Evolutionary conservation across 805 yeast genomes (phyloP).

Genomic region (Yarrowia bubula): DNA sequence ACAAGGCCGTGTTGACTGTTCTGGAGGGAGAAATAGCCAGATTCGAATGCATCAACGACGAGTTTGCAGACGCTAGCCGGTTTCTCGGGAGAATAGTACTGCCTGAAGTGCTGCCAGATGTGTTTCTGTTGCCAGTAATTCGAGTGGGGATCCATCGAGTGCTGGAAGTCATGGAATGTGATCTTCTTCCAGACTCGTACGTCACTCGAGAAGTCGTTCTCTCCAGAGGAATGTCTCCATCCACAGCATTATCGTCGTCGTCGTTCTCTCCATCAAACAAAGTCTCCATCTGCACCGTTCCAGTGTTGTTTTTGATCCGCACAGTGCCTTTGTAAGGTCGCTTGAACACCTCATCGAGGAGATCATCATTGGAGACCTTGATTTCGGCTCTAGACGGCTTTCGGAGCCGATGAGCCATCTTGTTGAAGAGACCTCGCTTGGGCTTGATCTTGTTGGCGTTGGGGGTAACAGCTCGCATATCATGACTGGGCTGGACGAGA

Average conservation of each 20-base stretch:
- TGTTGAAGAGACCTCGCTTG: not conserved
- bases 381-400: conserved; percentile 24
- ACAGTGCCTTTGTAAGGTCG: conserved; percentile 36
- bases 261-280: conserved; percentile 9
- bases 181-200: not conserved
- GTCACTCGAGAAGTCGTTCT: conserved; percentile 4
- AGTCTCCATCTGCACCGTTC: conserved; percentile 12
- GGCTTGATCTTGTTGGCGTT: not conserved
- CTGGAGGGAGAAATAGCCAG: conserved; percentile 6
- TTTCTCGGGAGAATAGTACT: conserved; percentile 1
- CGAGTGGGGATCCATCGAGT: conserved; percentile 13
- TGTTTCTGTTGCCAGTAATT: conserved; percentile 1
- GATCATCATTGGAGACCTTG: conserved; percentile 35
- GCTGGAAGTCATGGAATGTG: conserved; percentile 7
- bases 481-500: not conserved
- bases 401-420: conserved; percentile 5
- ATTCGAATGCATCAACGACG: conserved; percentile 8
- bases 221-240: not conserved
- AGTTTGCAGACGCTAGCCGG: conserved; percentile 2
- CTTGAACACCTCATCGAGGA: conserved; percentile 37
- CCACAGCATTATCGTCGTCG: not conserved
- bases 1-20: conserved; percentile 19
- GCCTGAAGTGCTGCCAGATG: not conserved
- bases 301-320: conserved; percentile 27
- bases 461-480: not conserved